Percentiles rank a stretch among this genome's conserved stretches.
Conservation (phyloP, 1,139 yeast species). For the Entelexis paramagnoliae region DNA sequence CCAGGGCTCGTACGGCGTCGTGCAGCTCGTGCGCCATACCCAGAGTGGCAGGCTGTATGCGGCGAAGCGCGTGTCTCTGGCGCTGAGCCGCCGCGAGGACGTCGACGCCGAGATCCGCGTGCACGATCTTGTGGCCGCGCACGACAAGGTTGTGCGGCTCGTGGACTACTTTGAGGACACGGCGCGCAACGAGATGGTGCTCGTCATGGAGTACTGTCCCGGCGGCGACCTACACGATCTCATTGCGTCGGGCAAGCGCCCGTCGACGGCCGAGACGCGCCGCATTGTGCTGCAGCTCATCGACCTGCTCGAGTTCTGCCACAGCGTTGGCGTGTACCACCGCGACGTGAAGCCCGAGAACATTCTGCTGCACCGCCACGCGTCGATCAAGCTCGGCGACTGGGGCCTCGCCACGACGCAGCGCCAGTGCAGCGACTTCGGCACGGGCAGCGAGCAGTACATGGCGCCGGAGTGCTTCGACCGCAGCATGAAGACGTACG, state of each 20-base stretch:
- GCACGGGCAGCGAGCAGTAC: constrained; percentile 87
- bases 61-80: constrained; percentile 55
- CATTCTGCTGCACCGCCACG: constrained; percentile 57
- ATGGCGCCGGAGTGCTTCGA: constrained; percentile 89
- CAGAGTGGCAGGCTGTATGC: constrained; percentile 54
- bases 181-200: constrained; percentile 34
- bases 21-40: constrained; percentile 72
- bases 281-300: constrained; percentile 69
- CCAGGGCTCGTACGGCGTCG: constrained; percentile 90
- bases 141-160: constrained; percentile 53
- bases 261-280: constrained; percentile 33
- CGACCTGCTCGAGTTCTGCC: constrained; percentile 71
- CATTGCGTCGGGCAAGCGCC: constrained; percentile 35
- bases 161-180: constrained; percentile 67
- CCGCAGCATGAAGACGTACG: constrained; percentile 50
- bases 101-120: constrained; percentile 72
- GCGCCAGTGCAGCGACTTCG: constrained; percentile 60
- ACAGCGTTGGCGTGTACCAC: constrained; percentile 62
- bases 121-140: constrained; percentile 54
- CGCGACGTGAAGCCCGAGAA: constrained; percentile 89
- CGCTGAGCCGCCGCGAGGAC: constrained; percentile 36
- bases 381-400: constrained; percentile 71
- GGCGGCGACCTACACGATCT: constrained; percentile 93
- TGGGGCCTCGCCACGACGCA: constrained; percentile 84
- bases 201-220: constrained; percentile 77